Evolutionary conservation across 495 filamentous ascomycete genomes (phyloP), one percentile per base, ranked within the genome.

Genomic region (Lasiosphaeria miniovina): DNA sequence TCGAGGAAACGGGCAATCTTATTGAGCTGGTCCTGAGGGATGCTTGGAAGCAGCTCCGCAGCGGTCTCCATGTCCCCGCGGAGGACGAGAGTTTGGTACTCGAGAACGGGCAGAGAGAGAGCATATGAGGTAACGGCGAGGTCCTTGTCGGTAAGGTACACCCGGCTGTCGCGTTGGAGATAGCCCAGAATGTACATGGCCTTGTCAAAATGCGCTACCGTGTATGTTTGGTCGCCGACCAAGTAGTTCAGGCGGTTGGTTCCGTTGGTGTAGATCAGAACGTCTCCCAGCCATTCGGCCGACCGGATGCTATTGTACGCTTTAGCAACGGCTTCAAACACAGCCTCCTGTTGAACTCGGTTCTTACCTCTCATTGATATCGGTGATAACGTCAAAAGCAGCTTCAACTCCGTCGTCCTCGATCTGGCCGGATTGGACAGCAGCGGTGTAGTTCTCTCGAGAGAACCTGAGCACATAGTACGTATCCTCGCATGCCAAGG

Each of bases 1-100:
- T 99, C 95, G 38, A 99, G 83, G 82, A 99, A 99, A 32, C 94
- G 89, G 11, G 94, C 94, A 57, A 99, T 92, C 78, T 97, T 97
- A 75, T 94, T 96, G 75, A 93, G 90, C 69, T 98, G 91, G 55
- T 96, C 92, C 24, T 87, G 77, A 0, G 92, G 92, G 50, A 98
- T 90, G 48, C 86, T 86, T 36, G 83, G 74, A 6, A 99, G 86
- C 51, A 97, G 76, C 68, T 96, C 91, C 2, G 89, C 85, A 1
- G 94, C 95, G 31, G 89, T 82, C 48, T 97, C 94, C 85, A 98
- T 88, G 67, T 98, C 94, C n/a, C 86, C 91, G 24, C 94, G 89
- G 34, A 99, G 84, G 15, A 99, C 91, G 36, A 98, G 81, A 5
- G 94, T 99, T 74, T 99, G 94, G 68, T 98, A 99, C 74, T 97